phyloP scores from a whole-genome alignment of 495 filamentous ascomycete genomes.

The Aspergillus ostianus region DNA sequence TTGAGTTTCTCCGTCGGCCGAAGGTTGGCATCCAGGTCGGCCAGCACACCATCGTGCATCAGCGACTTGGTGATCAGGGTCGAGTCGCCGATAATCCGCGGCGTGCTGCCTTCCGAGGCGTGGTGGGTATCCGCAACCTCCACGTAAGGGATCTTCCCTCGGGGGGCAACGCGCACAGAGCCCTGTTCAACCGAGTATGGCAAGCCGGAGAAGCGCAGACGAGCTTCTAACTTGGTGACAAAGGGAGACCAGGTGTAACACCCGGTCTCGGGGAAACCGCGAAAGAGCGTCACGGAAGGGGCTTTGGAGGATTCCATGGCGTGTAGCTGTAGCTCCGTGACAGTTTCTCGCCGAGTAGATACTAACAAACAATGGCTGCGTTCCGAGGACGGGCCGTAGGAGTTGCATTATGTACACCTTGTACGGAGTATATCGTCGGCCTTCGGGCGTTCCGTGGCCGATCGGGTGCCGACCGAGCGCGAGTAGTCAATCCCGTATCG shows the following conservation, averaged over 20 bases:
- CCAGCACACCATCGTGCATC: constrained; percentile 35
- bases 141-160: constrained; percentile 61
- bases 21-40: constrained; percentile 48
- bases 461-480: not conserved
- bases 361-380: not conserved
- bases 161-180: constrained; percentile 42
- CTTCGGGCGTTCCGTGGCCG: not conserved
- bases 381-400: no score
- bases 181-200: constrained; percentile 47
- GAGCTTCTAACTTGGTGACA: constrained; percentile 62
- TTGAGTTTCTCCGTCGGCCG: constrained; percentile 34
- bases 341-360: no score
- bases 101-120: not conserved
- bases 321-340: not conserved
- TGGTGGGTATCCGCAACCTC: constrained; percentile 18
- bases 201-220: constrained; percentile 53
- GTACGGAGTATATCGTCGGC: not conserved
- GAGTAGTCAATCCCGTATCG: not conserved
- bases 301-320: not conserved
- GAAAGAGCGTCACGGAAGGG: constrained; percentile 44
- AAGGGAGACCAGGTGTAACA: constrained; percentile 62
- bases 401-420: not conserved
- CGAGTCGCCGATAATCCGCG: constrained; percentile 42
- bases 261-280: constrained; percentile 42
- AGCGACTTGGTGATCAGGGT: constrained; percentile 51